Evolutionary conservation across 139 green algal species (phyloP), one percentile per base, ranked within the genome.

Genomic region (Astrephomene gubernaculifera): DNA sequence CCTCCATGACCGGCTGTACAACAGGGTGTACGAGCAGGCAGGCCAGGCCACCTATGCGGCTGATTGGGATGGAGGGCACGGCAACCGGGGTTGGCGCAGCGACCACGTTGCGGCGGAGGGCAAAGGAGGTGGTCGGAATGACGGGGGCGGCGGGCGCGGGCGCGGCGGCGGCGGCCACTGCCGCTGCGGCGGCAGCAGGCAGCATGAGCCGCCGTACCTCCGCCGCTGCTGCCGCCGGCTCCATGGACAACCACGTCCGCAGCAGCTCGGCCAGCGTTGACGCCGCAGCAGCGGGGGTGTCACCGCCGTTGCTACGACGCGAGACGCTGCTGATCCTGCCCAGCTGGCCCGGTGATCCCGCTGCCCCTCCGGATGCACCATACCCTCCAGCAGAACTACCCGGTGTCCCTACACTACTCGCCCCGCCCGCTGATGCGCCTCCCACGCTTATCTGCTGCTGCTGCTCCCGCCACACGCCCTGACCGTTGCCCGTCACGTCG

Each of bases 11-110:
- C 5, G 74, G 74, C 53, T 71, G 74, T 52, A 71, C 54, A 4
- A 82, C 74, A 9, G 74, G 74, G n/a, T 82, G 74, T 35, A 82
- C 57, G 24, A 82, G 54, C 36, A 82, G 53, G 54, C 74, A 82
- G 74, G 24, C 74, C 54, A 82, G 74, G 0, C 74, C 74, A 60
- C 19, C 19, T 14, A 19, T 60, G 52, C 52, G 14, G 52, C 14
- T 60, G 52, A 60, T n/a, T n/a, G n/a, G n/a, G n/a, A n/a, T n/a
- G n/a, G n/a, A n/a, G n/a, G n/a, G n/a, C n/a, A n/a, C n/a, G n/a
- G n/a, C n/a, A n/a, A n/a, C n/a, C n/a, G n/a, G n/a, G n/a, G n/a
- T n/a, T n/a, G n/a, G n/a, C n/a, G n/a, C n/a, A n/a, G n/a, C n/a
- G n/a, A n/a, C n/a, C n/a, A n/a, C n/a, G n/a, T n/a, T 75, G 68